Evolutionary conservation across 495 filamentous ascomycete genomes (phyloP).

Genomic region (Xylaria sp.): DNA sequence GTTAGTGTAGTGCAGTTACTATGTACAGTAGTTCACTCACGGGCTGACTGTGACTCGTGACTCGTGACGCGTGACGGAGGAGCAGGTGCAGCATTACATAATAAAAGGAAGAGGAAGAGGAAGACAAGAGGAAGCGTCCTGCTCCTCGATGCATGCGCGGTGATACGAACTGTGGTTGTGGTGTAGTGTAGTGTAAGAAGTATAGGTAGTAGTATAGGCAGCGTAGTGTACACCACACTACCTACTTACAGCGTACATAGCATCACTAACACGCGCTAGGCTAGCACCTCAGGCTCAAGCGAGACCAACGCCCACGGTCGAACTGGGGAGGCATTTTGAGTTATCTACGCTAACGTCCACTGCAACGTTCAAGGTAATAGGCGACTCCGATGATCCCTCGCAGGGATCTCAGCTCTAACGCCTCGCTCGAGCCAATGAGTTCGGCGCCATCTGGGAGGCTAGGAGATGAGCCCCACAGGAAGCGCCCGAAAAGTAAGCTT

Average conservation of each 20-base stretch:
- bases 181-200: no score
- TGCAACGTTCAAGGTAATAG: background rate
- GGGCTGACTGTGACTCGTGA: background rate
- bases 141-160: background rate
- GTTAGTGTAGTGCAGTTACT: no score
- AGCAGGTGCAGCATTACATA: slow-evolving; percentile 1
- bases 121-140: no score
- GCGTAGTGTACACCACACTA: no score
- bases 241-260: background rate
- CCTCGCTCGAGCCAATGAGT: background rate
- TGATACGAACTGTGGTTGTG: no score
- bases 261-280: background rate
- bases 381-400: slow-evolving; percentile 24
- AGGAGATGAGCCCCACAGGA: slow-evolving; percentile 12
- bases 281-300: slow-evolving; percentile 5
- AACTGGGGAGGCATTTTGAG: slow-evolving; percentile 19
- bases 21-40: background rate
- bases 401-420: slow-evolving; percentile 17
- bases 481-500: slow-evolving; percentile 18
- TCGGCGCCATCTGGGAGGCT: background rate
- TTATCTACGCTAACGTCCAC: slow-evolving; percentile 14
- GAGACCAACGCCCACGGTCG: slow-evolving; percentile 15
- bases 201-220: no score
- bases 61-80: no score
- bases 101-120: background rate